These are phyloP conservation scores for Erythrophleum ivorense DNA, from an alignment of 331 rosid genomes.

Conservation along the genomic window DNA sequence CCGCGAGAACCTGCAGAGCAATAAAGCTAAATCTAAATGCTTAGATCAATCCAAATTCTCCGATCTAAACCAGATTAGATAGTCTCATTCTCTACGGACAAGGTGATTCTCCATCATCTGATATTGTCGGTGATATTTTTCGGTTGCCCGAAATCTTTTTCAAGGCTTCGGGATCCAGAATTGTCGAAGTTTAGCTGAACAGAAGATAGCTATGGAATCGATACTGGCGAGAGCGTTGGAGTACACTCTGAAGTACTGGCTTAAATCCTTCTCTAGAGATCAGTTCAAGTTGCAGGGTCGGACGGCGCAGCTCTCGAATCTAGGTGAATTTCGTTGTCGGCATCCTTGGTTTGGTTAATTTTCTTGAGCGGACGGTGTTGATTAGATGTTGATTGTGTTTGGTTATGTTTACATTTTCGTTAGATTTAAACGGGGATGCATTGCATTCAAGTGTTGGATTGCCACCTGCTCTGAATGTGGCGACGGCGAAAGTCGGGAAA, in stretches of 20 bases:
- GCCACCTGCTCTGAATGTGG: conserved; percentile 81
- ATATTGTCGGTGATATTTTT: conserved; percentile 16
- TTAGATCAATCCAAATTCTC: conserved; percentile 13
- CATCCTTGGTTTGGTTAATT: neutral
- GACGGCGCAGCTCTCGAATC: conserved; percentile 80
- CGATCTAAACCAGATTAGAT: conserved; percentile 38
- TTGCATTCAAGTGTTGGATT: conserved; percentile 93
- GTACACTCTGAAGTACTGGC: conserved; percentile 96
- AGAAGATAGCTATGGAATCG: conserved; percentile 69
- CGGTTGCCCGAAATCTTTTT: neutral
- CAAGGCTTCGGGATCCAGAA: conserved; percentile 8
- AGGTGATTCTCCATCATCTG: conserved; percentile 8
- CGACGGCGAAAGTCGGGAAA: conserved; percentile 85
- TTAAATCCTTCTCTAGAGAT: conserved; percentile 88
- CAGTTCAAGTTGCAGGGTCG: conserved; percentile 97
- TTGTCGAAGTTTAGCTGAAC: conserved; percentile 9
- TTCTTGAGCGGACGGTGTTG: neutral
- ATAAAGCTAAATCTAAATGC: conserved; percentile 19
- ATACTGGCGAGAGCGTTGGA: conserved; percentile 83
- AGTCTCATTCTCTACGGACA: neutral
- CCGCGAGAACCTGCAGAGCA: neutral
- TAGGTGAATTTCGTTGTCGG: conserved; percentile 55
- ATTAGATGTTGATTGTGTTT: conserved; percentile 10
- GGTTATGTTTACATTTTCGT: conserved; percentile 20
- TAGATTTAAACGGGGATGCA: conserved; percentile 92